phyloP scores from a whole-genome alignment of 1,284 basidiomycete species.

The Sanghuangporus sanghuang region DNA sequence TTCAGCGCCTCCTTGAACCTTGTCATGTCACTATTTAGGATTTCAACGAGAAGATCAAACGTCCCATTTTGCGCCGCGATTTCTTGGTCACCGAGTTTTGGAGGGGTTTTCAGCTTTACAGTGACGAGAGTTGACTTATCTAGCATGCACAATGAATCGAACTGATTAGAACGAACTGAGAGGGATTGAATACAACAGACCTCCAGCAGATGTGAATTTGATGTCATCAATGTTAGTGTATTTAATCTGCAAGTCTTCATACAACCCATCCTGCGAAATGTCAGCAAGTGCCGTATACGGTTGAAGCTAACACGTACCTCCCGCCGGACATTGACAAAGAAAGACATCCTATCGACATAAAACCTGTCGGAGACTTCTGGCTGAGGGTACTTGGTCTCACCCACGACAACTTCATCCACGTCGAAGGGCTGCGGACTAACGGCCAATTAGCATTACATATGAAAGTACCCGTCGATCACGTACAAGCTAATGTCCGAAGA shows the following conservation, averaged over 20 bases:
- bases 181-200: not conserved
- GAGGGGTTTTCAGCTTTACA: constrained; percentile 33
- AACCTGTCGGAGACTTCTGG: constrained; percentile 37
- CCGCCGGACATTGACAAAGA: constrained; percentile 46
- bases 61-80: constrained; percentile 19
- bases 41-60: constrained; percentile 32
- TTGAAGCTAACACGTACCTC: constrained; percentile 28
- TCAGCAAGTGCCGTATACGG: not conserved
- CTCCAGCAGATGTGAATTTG: constrained; percentile 16
- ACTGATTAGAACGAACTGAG: not conserved
- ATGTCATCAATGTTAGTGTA: constrained; percentile 40
- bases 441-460: not conserved
- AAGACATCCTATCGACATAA: constrained; percentile 45
- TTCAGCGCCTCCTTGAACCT: constrained; percentile 37
- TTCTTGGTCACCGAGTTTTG: constrained; percentile 32
- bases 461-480: constrained; percentile 21
- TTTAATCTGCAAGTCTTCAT: constrained; percentile 37
- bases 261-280: constrained; percentile 32
- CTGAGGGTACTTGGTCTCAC: constrained; percentile 30
- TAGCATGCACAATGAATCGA: not conserved
- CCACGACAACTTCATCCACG: constrained; percentile 36
- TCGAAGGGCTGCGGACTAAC: constrained; percentile 57
- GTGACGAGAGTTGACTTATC: constrained; percentile 23
- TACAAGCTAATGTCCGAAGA: constrained; percentile 44
- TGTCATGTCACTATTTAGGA: constrained; percentile 30